Evolutionary conservation across 495 filamentous ascomycete species (phyloP), one percentile per base, ranked within the genome.

Genomic region (Aspergillus coremiiformis): DNA sequence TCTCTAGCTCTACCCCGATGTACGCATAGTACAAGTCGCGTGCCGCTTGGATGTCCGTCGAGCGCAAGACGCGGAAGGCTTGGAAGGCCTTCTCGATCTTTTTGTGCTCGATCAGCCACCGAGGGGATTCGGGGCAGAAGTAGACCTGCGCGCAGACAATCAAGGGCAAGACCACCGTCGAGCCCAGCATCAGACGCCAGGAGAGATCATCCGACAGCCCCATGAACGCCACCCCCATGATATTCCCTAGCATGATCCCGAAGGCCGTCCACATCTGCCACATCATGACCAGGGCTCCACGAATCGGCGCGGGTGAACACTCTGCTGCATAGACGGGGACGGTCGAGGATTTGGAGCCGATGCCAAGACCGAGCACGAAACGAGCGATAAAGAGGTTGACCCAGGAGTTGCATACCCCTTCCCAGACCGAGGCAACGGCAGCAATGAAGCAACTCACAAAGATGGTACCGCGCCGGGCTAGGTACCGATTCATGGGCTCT

Each of bases 171-270:
- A 77, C 67, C 15, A 71, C 65, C 20, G 62, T 71, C 23, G 78
- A 74, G 5, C 79, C 75, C 47, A 71, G 68, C 71, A 70, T 72
- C 17, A 77, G 64, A 19, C 72, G 67, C 73, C 74, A 77, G 43
- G 65, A 64, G 27, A 77, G 63, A 30, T 71, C 61, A 22, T 63
- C 54, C 1, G 57, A 49, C 8, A 72, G 51, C 19, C 58, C 52
- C 61, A 68, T 66, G 63, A 92, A 86, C 30, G 83, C 85, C 5
- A 91, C 74, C 54, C 84, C 85, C 58, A 84, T 79, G 33, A 83
- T 78, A 55, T 85, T 87, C 19, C 88, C 87, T 14, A 90, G 52
- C 79, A 90, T 84, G 55, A 91, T 90, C 10, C 87, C 87, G 57
- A 89, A 89, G 3, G 86, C 87, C 5, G 85, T 89, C 68, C 73